A percentile compares a stretch with the other conserved stretches of the same genome.
phyloP scores from a whole-genome alignment of 2,329 filamentous ascomycete genomes.

The Alternaria gansuensis region DNA sequence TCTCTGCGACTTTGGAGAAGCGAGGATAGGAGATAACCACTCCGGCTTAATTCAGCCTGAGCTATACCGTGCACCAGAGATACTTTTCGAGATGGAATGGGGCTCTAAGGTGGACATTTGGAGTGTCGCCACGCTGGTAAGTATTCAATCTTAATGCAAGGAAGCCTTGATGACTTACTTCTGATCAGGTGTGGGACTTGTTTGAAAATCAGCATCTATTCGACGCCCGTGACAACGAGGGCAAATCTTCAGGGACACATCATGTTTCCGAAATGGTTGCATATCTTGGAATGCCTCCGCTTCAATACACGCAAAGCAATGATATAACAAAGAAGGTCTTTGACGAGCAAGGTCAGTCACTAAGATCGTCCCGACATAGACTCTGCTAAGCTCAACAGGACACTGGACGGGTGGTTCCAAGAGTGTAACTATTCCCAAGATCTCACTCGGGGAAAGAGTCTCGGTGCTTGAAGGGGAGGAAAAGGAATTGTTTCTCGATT shows the following conservation, averaged over 20 bases:
- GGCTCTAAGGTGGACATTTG: constrained; percentile 53
- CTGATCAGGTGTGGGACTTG: constrained; percentile 50
- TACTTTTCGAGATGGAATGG: constrained; percentile 53
- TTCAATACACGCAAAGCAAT: constrained; percentile 35
- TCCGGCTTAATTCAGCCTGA: constrained; percentile 49
- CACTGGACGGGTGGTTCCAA: constrained; percentile 31
- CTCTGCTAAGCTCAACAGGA: constrained; percentile 29
- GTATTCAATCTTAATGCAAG: constrained; percentile 28
- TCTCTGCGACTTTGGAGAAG: constrained; percentile 53
- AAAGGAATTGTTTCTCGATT: constrained; percentile 46
- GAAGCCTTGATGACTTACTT: constrained; percentile 24
- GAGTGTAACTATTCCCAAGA: constrained; percentile 25
- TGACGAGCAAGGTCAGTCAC: constrained; percentile 36
- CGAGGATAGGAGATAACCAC: constrained; percentile 45
- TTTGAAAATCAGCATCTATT: constrained; percentile 52
- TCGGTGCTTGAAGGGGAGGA: constrained; percentile 36
- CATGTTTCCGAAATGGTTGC: constrained; percentile 49
- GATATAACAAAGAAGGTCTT: constrained; percentile 35
- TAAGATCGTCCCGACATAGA: constrained; percentile 22
- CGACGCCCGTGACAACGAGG: constrained; percentile 34
- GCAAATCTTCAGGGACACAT: constrained; percentile 34
- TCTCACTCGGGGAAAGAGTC: constrained; percentile 30
- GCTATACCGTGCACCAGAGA: constrained; percentile 54
- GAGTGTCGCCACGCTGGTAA: constrained; percentile 52
- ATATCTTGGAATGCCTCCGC: constrained; percentile 37